phyloP scores from a whole-genome alignment of 2,329 filamentous ascomycete species.

The Penicillium sp. region DNA sequence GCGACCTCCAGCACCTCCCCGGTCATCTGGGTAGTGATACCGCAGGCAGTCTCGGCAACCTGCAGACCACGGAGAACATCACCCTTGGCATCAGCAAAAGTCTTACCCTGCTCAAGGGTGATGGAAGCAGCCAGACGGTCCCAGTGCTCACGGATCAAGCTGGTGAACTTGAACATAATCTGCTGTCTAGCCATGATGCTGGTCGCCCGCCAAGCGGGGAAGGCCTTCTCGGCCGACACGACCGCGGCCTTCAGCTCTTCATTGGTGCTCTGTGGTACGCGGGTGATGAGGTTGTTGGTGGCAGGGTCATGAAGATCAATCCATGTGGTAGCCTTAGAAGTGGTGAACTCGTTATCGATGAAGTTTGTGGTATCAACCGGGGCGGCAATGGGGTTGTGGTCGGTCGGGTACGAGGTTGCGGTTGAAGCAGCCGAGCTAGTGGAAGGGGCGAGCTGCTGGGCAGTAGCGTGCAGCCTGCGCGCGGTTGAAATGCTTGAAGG shows the following conservation, averaged over 20 bases:
- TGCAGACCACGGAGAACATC: constrained; percentile 66
- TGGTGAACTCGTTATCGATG: constrained; percentile 62
- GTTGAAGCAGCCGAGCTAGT: constrained; percentile 51
- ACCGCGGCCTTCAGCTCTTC: constrained; percentile 62
- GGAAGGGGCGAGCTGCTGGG: constrained; percentile 51
- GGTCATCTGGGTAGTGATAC: constrained; percentile 64
- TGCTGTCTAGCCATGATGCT: constrained; percentile 62
- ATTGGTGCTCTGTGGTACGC: constrained; percentile 65
- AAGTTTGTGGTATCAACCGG: constrained; percentile 63
- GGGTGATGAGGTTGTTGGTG: constrained; percentile 66
- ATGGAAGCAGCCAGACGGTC: constrained; percentile 65
- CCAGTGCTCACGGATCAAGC: constrained; percentile 64
- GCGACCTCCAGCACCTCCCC: constrained; percentile 68
- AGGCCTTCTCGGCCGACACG: constrained; percentile 62
- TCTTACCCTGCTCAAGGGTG: constrained; percentile 68
- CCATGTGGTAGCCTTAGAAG: constrained; percentile 60
- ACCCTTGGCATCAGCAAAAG: constrained; percentile 65
- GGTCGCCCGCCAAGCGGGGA: constrained; percentile 60
- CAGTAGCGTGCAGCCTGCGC: constrained; percentile 54
- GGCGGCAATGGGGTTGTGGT: constrained; percentile 55
- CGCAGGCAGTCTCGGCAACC: constrained; percentile 66
- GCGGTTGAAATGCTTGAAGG: constrained; percentile 26
- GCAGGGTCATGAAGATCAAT: constrained; percentile 65
- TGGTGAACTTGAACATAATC: constrained; percentile 66
- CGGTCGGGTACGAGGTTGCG: constrained; percentile 56